phyloP scores from a whole-genome alignment of 495 filamentous ascomycete genomes.

The Copromyces sp. region DNA sequence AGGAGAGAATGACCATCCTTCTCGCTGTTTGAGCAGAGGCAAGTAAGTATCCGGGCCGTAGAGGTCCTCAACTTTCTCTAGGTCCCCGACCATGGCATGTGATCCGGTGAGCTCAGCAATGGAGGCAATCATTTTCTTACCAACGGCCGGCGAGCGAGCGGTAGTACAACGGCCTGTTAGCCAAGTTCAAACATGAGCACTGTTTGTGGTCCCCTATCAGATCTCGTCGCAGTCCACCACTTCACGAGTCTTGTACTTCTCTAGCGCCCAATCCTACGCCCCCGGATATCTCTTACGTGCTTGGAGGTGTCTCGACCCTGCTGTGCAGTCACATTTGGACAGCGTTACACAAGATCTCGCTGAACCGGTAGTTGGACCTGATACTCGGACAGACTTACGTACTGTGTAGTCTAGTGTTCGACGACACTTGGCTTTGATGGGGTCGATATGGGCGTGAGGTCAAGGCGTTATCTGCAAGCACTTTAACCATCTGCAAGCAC shows the following conservation, averaged over 20 bases:
- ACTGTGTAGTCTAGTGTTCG: background rate
- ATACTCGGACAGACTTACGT: background rate
- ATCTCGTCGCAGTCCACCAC: background rate
- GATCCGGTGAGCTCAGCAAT: background rate
- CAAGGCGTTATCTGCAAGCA: background rate
- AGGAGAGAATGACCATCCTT: background rate
- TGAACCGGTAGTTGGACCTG: background rate
- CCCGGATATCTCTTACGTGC: background rate
- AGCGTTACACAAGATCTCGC: background rate
- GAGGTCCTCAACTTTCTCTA: background rate
- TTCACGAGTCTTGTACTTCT: background rate
- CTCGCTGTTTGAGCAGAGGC: background rate
- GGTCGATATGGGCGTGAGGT: background rate
- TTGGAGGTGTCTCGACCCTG: background rate
- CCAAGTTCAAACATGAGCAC: background rate
- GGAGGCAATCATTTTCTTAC: background rate
- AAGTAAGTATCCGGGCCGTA: background rate
- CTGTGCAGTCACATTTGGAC: background rate
- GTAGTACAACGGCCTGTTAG: background rate
- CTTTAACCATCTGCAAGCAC: background rate
- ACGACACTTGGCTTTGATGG: background rate
- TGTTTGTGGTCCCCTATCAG: background rate
- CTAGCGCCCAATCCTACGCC: background rate
- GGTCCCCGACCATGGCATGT: background rate
- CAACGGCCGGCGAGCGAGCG: background rate